Evolutionary conservation across 257 asterid species (phyloP).

Genomic region (Plantago ovata): DNA sequence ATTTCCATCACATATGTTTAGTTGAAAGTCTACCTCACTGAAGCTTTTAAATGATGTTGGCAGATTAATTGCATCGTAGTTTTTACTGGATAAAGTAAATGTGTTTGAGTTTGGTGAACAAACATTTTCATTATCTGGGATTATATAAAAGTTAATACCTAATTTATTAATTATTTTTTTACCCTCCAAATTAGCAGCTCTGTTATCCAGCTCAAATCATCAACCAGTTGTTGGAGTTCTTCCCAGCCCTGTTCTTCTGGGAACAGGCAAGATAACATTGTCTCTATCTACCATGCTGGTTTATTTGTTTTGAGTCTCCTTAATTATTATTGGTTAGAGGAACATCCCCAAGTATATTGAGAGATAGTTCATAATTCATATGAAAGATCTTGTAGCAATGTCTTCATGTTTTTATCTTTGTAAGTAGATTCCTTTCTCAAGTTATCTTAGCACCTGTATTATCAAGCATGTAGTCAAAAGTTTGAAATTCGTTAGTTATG

Average conservation of each 20-base stretch:
- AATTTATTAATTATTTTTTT: neutral
- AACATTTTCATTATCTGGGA: neutral
- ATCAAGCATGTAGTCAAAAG: neutral
- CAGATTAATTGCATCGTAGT: too few species aligned
- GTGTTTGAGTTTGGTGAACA: neutral
- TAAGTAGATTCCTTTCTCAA: neutral
- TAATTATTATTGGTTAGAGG: neutral
- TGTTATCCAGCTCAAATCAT: constrained; percentile 41
- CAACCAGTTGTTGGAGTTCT: constrained; percentile 80
- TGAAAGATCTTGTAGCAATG: neutral
- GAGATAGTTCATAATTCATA: too few species aligned
- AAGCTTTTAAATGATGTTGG: too few species aligned
- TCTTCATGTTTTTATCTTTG: constrained; percentile 14
- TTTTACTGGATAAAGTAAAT: too few species aligned
- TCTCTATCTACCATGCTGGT: constrained; percentile 20
- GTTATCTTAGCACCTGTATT: constrained; percentile 7
- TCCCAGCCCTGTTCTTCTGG: constrained; percentile 78
- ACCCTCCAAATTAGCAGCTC: constrained; percentile 55
- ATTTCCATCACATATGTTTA: too few species aligned
- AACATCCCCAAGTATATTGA: too few species aligned
- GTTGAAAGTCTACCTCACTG: too few species aligned
- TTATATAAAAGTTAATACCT: constrained; percentile 9
- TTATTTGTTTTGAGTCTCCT: constrained; percentile 2
- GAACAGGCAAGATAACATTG: constrained; percentile 65
- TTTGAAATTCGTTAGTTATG: constrained; percentile 1